Evolutionary conservation across 495 filamentous ascomycete species (phyloP), one percentile per base, ranked within the genome.

Genomic region (Cladorrhinum samala): DNA sequence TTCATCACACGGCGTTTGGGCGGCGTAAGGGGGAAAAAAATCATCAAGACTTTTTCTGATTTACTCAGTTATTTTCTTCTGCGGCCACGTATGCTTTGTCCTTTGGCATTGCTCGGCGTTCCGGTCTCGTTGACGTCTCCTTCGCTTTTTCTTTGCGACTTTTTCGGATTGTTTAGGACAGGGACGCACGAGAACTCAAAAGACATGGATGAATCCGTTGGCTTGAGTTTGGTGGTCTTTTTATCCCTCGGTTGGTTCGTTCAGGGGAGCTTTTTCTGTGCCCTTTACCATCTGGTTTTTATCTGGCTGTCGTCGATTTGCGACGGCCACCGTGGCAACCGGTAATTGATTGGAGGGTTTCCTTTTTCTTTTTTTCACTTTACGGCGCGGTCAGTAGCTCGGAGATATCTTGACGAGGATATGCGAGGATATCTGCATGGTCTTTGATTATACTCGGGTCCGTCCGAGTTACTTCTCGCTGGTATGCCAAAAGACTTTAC

Each of bases 91-190:
- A 39, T 27, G 47, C 39, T 58, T 53, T 47, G 23, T 44, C n/a
- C 44, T 39, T 14, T 45, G 57, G 52, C 52, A 56, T 60, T 53
- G 53, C 53, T 55, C 33, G 57, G 57, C 50, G 57, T 60, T 50
- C 43, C 25, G 50, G 57, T 52, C 19, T 38, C 13, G 48, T 49
- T 42, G 48, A 42, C 33, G 24, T 17, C 41, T 50, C 13, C 48
- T 38, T 47, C 40, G 19, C 18, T 47, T 54, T 52, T 17, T 20
- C 50, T 16, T 20, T 36, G 13, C 48, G 44, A 38, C 50, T 27
- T 41, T 21, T 39, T 38, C 40, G 43, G 40, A 45, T 45, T 13
- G 18, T 24, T 53, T 51, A 53, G 52, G 37, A 42, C 49, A 48
- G 25, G 36, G 49, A 25, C 42, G 43, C 55, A 46, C 50, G 49